Conservation (phyloP, 176 grass and related monocot species). For the Elaeis guineensis region DNA sequence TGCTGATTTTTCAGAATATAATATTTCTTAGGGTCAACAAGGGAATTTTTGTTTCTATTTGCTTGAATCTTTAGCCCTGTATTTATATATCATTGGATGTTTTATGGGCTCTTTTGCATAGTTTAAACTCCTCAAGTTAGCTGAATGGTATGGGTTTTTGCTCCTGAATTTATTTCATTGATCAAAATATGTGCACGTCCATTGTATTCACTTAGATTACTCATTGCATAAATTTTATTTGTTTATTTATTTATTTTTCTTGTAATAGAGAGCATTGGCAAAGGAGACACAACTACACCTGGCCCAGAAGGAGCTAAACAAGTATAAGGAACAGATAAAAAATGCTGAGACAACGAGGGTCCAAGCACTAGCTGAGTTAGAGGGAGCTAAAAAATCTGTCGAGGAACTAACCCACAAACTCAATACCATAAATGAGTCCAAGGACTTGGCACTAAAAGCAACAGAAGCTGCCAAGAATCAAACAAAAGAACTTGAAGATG, state of each 20-base stretch:
- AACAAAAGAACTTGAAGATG: constrained; percentile 63
- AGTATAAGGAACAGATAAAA: constrained; percentile 78
- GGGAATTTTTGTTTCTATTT: too few relatives aligned
- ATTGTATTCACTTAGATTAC: too few relatives aligned
- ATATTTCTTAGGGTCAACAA: too few relatives aligned
- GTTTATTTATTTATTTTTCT: constrained; percentile 1
- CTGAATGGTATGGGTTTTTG: too few relatives aligned
- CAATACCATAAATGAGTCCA: constrained; percentile 68
- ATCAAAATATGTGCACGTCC: too few relatives aligned
- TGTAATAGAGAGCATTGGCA: constrained; percentile 49
- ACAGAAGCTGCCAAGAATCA: constrained; percentile 67
- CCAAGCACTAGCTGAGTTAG: constrained; percentile 72
- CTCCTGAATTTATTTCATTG: too few relatives aligned
- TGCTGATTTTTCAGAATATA: too few relatives aligned
- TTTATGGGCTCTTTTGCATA: too few relatives aligned
- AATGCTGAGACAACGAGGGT: constrained; percentile 68
- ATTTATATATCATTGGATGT: too few relatives aligned
- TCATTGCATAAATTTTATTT: too few relatives aligned
- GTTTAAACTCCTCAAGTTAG: too few relatives aligned
- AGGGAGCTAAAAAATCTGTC: constrained; percentile 72
- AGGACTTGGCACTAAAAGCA: constrained; percentile 66
- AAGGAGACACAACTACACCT: constrained; percentile 92
- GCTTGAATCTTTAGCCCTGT: too few relatives aligned
- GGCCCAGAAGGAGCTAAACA: constrained; percentile 81
- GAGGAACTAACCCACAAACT: constrained; percentile 63